Percentiles rank a stretch among this genome's conserved stretches.
These are phyloP conservation scores for Dothiorella sarmentorum DNA, from an alignment of 2,329 filamentous ascomycete genomes.

Conservation along the genomic window DNA sequence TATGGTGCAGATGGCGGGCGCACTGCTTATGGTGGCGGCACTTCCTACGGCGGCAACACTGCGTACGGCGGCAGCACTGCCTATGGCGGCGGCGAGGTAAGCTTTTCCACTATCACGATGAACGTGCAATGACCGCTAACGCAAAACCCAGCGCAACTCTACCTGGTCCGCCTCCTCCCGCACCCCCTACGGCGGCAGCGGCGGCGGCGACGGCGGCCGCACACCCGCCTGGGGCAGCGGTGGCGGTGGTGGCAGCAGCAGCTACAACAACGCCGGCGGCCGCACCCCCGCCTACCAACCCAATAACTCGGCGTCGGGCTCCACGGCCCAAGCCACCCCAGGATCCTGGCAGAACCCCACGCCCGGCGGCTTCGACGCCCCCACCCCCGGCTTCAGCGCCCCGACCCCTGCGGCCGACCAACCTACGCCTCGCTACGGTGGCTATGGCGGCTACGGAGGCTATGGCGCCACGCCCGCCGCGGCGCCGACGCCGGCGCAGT, in stretches of 20 bases:
- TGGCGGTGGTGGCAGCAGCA: conserved; percentile 23
- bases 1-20: conserved; percentile 40
- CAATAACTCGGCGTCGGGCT: conserved; percentile 23
- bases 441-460: conserved; percentile 22
- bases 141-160: no score
- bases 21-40: conserved; percentile 51
- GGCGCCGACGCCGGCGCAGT: conserved; percentile 60
- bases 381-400: conserved; percentile 39
- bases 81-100: conserved; percentile 47
- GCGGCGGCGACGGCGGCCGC: conserved; percentile 66
- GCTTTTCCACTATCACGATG: neutral
- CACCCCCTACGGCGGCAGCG: conserved; percentile 63
- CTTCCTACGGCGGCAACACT: conserved; percentile 53
- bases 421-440: conserved; percentile 24
- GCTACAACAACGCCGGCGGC: neutral
- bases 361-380: conserved; percentile 37
- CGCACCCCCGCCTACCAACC: conserved; percentile 33
- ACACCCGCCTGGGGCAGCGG: conserved; percentile 59
- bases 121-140: no score
- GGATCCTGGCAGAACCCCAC: conserved; percentile 28
- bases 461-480: conserved; percentile 39
- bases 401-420: conserved; percentile 35
- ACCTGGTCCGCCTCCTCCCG: conserved; percentile 37
- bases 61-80: conserved; percentile 52
- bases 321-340: conserved; percentile 28